Conservation (phyloP, 2,329 filamentous ascomycete genomes). For the Dothiorella sarmentorum region DNA sequence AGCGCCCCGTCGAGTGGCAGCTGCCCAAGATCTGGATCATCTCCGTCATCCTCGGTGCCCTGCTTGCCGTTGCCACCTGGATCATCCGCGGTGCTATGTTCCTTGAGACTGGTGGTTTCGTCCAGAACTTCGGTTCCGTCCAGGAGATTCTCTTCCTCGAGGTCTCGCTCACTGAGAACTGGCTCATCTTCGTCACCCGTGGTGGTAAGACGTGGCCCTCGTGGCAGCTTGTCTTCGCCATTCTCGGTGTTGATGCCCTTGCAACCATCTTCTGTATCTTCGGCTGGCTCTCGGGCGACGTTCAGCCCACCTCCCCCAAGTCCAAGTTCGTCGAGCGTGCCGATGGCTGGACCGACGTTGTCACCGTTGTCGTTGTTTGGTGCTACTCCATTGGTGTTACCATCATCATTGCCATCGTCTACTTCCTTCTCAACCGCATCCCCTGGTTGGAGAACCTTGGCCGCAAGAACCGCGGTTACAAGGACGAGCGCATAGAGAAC, state of each 20-base stretch:
- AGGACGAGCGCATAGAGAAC: conserved; percentile 64
- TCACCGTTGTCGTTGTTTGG: conserved; percentile 64
- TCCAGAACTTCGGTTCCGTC: conserved; percentile 70
- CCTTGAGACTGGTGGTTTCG: conserved; percentile 66
- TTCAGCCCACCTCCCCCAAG: conserved; percentile 43
- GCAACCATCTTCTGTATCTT: conserved; percentile 73
- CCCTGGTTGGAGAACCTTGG: conserved; percentile 59
- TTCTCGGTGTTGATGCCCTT: conserved; percentile 67
- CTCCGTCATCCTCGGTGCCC: conserved; percentile 62
- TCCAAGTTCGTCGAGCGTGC: conserved; percentile 38
- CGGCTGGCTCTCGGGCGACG: conserved; percentile 64
- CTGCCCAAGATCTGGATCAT: conserved; percentile 80
- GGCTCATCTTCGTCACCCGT: conserved; percentile 54
- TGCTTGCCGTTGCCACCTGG: conserved; percentile 70
- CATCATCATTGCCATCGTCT: conserved; percentile 63
- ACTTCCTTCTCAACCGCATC: conserved; percentile 60
- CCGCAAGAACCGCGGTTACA: conserved; percentile 58
- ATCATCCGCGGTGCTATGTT: conserved; percentile 68
- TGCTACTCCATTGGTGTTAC: conserved; percentile 64
- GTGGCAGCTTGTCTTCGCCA: conserved; percentile 69
- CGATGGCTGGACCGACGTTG: conserved; percentile 58
- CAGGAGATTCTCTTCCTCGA: conserved; percentile 64
- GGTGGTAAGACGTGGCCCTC: conserved; percentile 69
- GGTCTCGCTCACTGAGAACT: conserved; percentile 52
- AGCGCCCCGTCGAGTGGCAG: conserved; percentile 75